Evolutionary conservation across 495 filamentous ascomycete genomes (phyloP), one percentile per base, ranked within the genome.

Genomic region (Penicillium pulvis): DNA sequence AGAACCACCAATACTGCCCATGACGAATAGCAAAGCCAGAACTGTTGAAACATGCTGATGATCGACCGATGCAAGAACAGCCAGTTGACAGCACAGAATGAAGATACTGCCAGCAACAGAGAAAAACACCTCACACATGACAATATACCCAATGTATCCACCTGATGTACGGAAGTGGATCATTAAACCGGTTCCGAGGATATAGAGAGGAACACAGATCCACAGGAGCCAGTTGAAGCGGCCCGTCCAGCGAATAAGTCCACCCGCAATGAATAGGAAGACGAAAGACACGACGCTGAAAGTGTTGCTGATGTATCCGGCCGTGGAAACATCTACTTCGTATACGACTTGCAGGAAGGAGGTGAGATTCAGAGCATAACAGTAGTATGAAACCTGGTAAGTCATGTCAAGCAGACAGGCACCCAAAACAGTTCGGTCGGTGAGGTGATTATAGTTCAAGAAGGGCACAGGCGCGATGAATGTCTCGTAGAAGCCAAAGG

Each of bases 121-220:
- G 64, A 90, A 86, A 71, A 90, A 83, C 62, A 91, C 85, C 68
- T 91, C 84, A 62, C 81, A 86, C 83, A 89, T 87, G 66, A 89
- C 73, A 26, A 91, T 74, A 64, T 86, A 88, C 6, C 85, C 87
- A 39, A 90, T 70, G 49, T 72, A 61, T n/a, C 70, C 71, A 51
- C 77, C 72, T 51, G 83, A 77, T 11, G 83, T 79, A 20, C 88
- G 85, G 81, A 89, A 90, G 60, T 73, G 77, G 65, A 78, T 88
- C 78, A 89, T 81, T 43, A 88, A 79, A 20, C 87, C 82, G 9
- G 56, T 55, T 39, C 62, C 79, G 31, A 88, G 78, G 45, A 87
- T 74, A 58, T 80, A 76, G 20, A 90, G 67, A 0, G 86, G 84
- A 2, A 88, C 64, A 67, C 44, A 80, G 76, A 6, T 9, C 20